Evolutionary conservation across 2,329 filamentous ascomycete genomes (phyloP), one percentile per base, ranked within the genome.

Genomic region (Bisporella sp.): DNA sequence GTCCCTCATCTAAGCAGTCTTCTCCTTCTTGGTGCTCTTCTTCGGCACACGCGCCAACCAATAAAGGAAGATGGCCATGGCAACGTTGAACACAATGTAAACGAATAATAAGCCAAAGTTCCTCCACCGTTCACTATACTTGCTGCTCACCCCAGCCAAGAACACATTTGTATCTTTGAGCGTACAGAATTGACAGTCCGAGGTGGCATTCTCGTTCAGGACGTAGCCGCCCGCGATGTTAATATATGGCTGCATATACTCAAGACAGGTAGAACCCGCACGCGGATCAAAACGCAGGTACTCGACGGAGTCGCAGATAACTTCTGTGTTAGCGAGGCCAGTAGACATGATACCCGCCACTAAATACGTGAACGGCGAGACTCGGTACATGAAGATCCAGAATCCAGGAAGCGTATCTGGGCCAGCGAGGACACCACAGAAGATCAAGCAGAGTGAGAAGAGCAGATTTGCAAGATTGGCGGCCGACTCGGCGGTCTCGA

Each of bases 321-420:
- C 82, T 0, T 70, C 45, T 0, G 81, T 80, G 61, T 86, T 84
- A 46, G 86, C 86, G 3, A 96, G 71, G 4, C 81, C 87, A 1
- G 78, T 78, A 0, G 83, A 76, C 0, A 92, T 68, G 71, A 95
- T 81, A 13, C 84, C 87, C 4, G 77, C 77, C 12, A 93, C 81
- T 13, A 93, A 71, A 65, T 96, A 96, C 0, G 86, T 91, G 48
- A 95, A 87, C 0, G 90, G 89, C 0, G 84, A 89, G 47, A 90
- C 71, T 42, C 86, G 81, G 68, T 92, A 93, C 84, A 90, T 88
- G 73, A 89, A 90, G 59, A 86, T 84, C 86, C 87, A 92, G 74
- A 91, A 91, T 4, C 79, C 71, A 0, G 87, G 87, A 35, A 93
- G 75, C 1, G 69, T 65, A 4, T 70, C 66, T 1, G 85, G 84